phyloP scores from a whole-genome alignment of 495 filamentous ascomycete species.

The Pseudotulostoma volvatum region DNA sequence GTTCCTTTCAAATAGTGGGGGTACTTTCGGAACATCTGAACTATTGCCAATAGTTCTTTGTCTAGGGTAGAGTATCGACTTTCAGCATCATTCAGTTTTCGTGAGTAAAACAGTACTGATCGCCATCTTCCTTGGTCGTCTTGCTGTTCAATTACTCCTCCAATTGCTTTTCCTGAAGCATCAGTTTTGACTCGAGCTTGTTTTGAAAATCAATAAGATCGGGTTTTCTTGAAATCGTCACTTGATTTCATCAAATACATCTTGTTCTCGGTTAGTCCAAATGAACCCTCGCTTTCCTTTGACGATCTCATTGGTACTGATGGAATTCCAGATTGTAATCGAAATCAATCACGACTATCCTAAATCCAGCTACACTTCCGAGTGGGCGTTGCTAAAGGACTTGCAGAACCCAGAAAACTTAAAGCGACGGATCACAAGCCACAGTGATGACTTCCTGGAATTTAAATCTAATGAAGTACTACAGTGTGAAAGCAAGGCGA shows the following conservation, averaged over 20 bases:
- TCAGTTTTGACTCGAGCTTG: neutral
- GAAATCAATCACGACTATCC: too few species aligned
- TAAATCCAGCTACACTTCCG: too few species aligned
- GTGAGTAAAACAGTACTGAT: conserved; percentile 12
- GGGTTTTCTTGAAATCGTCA: neutral
- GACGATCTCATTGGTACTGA: too few species aligned
- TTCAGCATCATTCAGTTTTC: conserved; percentile 12
- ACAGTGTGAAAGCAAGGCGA: too few species aligned
- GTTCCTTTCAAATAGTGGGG: conserved; percentile 10
- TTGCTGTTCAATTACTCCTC: neutral
- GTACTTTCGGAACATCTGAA: conserved; percentile 14
- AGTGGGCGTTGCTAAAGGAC: too few species aligned
- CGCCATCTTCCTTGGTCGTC: neutral
- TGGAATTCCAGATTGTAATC: too few species aligned
- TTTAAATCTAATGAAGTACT: too few species aligned
- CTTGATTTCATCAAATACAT: conserved; percentile 6
- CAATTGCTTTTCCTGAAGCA: neutral
- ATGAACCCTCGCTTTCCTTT: conserved; percentile 6
- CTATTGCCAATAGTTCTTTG: conserved; percentile 15
- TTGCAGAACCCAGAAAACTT: too few species aligned
- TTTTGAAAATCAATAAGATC: neutral
- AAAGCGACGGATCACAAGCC: too few species aligned
- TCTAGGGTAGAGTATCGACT: conserved; percentile 20
- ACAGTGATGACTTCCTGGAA: too few species aligned
- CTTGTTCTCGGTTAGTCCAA: conserved; percentile 1